Evolutionary conservation across 305 asterid genomes (phyloP), one percentile per base, ranked within the genome.

Genomic region (Fraxinus floribunda): DNA sequence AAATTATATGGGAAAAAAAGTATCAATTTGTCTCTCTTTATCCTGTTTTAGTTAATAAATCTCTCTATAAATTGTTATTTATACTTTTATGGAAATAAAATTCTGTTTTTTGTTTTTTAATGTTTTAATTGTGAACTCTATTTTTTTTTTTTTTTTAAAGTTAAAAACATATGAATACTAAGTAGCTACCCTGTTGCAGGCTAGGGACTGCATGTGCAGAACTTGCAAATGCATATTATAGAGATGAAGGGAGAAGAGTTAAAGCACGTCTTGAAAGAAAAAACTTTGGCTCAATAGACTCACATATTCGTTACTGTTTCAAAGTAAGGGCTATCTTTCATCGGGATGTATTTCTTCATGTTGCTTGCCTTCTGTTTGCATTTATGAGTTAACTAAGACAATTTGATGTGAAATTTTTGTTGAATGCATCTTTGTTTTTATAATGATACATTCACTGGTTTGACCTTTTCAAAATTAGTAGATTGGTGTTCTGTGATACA

Each of bases 191-290:
- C 20, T 85, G 71, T 81, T 87, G 90, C 94, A 96, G 98, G 93
- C 90, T 94, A 64, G 90, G 91, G 79, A 90, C 81, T 82, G 84
- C 89, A 77, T 88, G 93, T 82, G 90, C 89, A 26, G 99, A 96
- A 81, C 88, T 94, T 81, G 91, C 98, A 79, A 91, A 78, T 89
- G 62, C 84, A 78, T 94, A 90, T 88, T 96, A 96, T 81, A 91
- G 88, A 89, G 99, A 96, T 41, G 99, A 96, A 90, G 96, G 97
- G 36, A 90, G 95, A 77, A 89, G 93, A 88, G 84, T 93, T 79
- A 96, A 92, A 91, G 83, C 90, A 78, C 95, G 97, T 1, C 84
- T 94, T 76, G 99, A 96, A 80, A 93, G 78, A 92, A 96, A 91
- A 88, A 93, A 79, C 82, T 87, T 87, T 82, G 83, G 88, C 87